These are phyloP conservation scores for Aspergillus neotritici DNA, from an alignment of 2,329 filamentous ascomycete genomes.

Conservation along the genomic window DNA sequence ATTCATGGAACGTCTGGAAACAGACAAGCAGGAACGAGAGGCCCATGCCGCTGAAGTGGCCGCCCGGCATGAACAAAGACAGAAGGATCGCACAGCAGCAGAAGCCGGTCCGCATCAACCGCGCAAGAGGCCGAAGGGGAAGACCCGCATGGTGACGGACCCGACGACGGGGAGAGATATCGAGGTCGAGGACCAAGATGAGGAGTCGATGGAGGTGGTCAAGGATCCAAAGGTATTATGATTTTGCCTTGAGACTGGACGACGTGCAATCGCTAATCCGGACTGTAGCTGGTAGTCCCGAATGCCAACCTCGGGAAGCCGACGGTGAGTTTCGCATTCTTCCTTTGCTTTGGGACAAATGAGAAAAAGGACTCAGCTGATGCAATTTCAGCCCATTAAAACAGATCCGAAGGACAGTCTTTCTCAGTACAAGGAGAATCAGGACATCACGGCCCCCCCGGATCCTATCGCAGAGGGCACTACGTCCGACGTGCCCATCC, in stretches of 20 bases:
- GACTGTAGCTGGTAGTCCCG: constrained; percentile 65
- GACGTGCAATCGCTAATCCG: constrained; percentile 2
- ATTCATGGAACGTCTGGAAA: constrained; percentile 73
- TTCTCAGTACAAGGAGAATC: constrained; percentile 74
- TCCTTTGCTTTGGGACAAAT: too few species aligned
- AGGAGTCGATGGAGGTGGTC: constrained; percentile 62
- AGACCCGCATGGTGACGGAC: constrained; percentile 66
- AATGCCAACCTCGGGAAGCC: constrained; percentile 80
- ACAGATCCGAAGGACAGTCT: constrained; percentile 66
- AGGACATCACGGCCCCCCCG: constrained; percentile 86
- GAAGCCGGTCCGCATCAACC: constrained; percentile 44
- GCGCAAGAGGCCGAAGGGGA: constrained; percentile 38
- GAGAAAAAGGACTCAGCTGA: not conserved
- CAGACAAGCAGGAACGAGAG: constrained; percentile 67
- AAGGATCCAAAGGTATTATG: constrained; percentile 62
- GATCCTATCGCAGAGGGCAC: constrained; percentile 75
- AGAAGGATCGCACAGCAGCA: constrained; percentile 40
- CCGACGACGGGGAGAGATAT: constrained; percentile 83
- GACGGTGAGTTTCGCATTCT: constrained; percentile 46
- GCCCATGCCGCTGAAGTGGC: constrained; percentile 33
- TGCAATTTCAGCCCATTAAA: constrained; percentile 51
- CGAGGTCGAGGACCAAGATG: constrained; percentile 74
- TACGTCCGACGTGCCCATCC: constrained; percentile 90
- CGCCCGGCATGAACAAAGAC: constrained; percentile 22
- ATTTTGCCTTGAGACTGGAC: not conserved